Conservation (phyloP, 2,329 filamentous ascomycete genomes). For the Scleromitrula shiraiana region DNA sequence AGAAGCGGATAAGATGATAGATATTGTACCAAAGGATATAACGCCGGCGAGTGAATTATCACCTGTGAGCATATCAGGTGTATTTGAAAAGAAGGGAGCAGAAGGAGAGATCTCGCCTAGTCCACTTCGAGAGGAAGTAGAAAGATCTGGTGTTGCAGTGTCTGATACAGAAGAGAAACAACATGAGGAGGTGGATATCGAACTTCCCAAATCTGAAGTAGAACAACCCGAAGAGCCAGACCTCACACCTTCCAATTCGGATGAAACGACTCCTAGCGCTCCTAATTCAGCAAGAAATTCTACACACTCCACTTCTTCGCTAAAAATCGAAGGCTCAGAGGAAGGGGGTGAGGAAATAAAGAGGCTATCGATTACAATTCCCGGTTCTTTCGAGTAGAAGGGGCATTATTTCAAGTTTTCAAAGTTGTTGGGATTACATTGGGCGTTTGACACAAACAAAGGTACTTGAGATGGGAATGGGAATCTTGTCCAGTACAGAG, state of each 20-base stretch:
- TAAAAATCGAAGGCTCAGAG: constrained; percentile 11
- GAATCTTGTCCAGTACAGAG: background rate
- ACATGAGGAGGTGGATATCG: background rate
- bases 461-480: too few species aligned
- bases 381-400: constrained; percentile 5
- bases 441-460: constrained; percentile 1
- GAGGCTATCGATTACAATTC: constrained; percentile 29
- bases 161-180: background rate
- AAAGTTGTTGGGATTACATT: constrained; percentile 2
- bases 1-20: constrained; percentile 25
- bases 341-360: constrained; percentile 24
- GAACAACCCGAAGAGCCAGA: background rate
- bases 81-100: background rate
- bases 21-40: constrained; percentile 26
- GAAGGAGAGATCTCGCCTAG: constrained; percentile 4
- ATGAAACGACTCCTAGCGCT: background rate
- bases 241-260: constrained; percentile 1
- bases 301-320: constrained; percentile 18
- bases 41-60: constrained; percentile 19
- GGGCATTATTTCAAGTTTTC: too few species aligned
- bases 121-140: constrained; percentile 6
- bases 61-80: constrained; percentile 1
- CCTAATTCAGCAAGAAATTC: constrained; percentile 15
- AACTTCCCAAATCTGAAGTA: background rate
- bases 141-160: background rate